Conservation (phyloP, 441 rosid genomes). For the Gossypium schwendimanii region DNA sequence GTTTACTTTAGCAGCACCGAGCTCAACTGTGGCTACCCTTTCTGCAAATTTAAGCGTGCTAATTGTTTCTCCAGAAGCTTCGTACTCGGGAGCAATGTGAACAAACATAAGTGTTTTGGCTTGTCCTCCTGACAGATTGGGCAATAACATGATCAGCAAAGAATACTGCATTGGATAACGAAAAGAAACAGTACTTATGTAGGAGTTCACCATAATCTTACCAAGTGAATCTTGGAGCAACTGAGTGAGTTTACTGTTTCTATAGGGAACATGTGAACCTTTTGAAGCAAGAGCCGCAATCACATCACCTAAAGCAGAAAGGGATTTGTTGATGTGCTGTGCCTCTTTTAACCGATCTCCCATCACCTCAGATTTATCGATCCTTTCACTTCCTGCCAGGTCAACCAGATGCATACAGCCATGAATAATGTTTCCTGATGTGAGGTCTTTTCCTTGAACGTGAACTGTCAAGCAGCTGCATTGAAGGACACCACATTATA, state of each 20-base stretch:
- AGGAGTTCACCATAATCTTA: constrained; percentile 18
- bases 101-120: constrained; percentile 77
- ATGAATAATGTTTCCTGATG: constrained; percentile 47
- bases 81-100: constrained; percentile 58
- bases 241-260: constrained; percentile 72
- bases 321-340: constrained; percentile 61
- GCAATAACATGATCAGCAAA: constrained; percentile 11
- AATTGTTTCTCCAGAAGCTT: constrained; percentile 55
- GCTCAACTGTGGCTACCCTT: constrained; percentile 61
- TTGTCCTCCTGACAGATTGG: constrained; percentile 46
- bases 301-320: constrained; percentile 70
- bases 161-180: neutral
- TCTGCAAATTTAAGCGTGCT: constrained; percentile 72
- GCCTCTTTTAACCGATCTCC: constrained; percentile 72
- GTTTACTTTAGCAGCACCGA: constrained; percentile 69
- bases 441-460: constrained; percentile 61
- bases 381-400: constrained; percentile 71
- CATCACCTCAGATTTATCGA: constrained; percentile 64
- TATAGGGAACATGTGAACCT: constrained; percentile 54
- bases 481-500: neutral
- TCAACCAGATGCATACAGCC: constrained; percentile 76
- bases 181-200: neutral
- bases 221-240: constrained; percentile 73
- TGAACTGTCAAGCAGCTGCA: constrained; percentile 69
- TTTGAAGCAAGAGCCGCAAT: constrained; percentile 60